Evolutionary conservation across 495 filamentous ascomycete genomes (phyloP).

Genomic region (Xylaria nigripes): DNA sequence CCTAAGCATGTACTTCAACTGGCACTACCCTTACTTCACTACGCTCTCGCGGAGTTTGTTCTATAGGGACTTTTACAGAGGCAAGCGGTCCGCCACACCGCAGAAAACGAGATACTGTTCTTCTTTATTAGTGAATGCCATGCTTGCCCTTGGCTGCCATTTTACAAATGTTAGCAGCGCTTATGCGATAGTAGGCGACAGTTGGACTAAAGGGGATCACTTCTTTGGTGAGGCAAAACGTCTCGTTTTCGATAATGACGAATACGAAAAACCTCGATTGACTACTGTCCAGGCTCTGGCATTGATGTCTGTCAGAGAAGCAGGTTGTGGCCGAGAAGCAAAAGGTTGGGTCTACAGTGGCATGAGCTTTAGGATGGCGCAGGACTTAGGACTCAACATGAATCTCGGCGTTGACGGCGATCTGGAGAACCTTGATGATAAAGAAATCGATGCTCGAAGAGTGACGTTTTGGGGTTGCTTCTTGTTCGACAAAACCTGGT

Average conservation of each 20-base stretch:
- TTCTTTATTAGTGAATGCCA: constrained; percentile 83
- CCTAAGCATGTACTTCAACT: constrained; percentile 94
- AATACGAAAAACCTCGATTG: constrained; percentile 81
- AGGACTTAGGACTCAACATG: constrained; percentile 88
- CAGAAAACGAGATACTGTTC: constrained; percentile 69
- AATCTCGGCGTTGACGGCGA: constrained; percentile 55
- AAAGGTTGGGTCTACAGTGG: constrained; percentile 98
- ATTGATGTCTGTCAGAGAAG: constrained; percentile 94
- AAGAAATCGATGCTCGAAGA: constrained; percentile 78
- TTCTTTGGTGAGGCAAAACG: constrained; percentile 95
- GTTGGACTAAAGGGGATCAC: constrained; percentile 86
- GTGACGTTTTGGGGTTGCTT: constrained; percentile 99
- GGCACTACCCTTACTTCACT: constrained; percentile 97
- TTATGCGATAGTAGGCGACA: constrained; percentile 59
- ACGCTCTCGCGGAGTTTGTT: constrained; percentile 86
- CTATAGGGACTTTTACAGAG: constrained; percentile 72
- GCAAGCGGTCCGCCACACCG: constrained; percentile 38
- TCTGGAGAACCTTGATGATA: constrained; percentile 57
- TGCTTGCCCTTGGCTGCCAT: constrained; percentile 93
- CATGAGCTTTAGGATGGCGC: constrained; percentile 98
- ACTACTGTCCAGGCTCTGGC: constrained; percentile 94
- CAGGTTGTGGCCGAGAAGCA: constrained; percentile 88
- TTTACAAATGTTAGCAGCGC: constrained; percentile 74
- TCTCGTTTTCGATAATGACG: constrained; percentile 80
- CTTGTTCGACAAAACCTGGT: constrained; percentile 98